phyloP scores from a whole-genome alignment of 108 stramenopile genomes.

The Cylindrotheca closterium region DNA sequence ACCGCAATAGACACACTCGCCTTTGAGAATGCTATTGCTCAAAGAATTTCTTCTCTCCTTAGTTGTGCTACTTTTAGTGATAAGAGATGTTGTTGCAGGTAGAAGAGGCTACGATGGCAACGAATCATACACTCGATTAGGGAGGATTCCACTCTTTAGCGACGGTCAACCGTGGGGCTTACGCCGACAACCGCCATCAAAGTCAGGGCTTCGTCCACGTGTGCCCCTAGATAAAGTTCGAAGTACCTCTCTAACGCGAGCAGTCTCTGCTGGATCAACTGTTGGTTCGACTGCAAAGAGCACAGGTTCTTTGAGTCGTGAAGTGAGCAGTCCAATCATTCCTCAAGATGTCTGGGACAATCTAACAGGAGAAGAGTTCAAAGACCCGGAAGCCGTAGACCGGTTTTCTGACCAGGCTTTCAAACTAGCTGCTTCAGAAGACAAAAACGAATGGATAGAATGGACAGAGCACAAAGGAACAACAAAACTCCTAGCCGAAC shows the following conservation, averaged over 20 bases:
- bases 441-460: conserved; percentile 38
- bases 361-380: conserved; percentile 68
- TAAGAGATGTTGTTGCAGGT: neutral
- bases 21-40: too few species aligned
- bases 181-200: neutral
- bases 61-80: too few species aligned
- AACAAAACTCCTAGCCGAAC: conserved; percentile 33
- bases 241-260: too few species aligned
- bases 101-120: neutral
- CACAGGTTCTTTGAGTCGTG: neutral
- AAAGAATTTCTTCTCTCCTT: too few species aligned
- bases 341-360: conserved; percentile 46
- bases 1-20: too few species aligned
- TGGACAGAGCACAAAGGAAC: conserved; percentile 57
- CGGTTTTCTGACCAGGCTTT: conserved; percentile 53
- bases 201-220: neutral
- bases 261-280: neutral
- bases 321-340: conserved; percentile 49
- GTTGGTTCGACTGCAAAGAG: neutral
- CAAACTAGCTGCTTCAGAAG: conserved; percentile 25
- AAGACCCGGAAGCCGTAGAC: conserved; percentile 46
- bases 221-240: neutral
- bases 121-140: neutral
- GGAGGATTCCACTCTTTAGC: neutral
- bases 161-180: neutral